phyloP scores from a whole-genome alignment of 2,329 filamentous ascomycete species.

The Aureobasidium vineae region DNA sequence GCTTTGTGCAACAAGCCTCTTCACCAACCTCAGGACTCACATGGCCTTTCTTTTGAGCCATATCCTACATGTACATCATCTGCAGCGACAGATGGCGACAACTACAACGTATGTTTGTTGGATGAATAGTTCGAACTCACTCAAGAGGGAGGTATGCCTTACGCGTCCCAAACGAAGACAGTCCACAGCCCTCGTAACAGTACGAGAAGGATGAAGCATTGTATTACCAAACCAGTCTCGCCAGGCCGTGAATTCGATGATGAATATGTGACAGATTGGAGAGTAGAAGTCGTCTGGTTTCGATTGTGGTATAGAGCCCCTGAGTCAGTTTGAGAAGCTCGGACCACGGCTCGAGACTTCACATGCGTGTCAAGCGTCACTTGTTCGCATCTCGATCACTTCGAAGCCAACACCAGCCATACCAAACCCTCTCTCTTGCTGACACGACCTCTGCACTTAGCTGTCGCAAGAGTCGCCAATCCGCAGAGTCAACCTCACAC shows the following conservation, averaged over 20 bases:
- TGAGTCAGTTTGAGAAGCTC: background rate
- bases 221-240: too few species aligned
- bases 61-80: background rate
- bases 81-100: background rate
- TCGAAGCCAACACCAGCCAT: background rate
- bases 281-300: background rate
- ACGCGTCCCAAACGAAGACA: too few species aligned
- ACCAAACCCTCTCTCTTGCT: background rate
- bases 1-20: background rate
- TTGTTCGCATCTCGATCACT: background rate
- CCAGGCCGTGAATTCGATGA: background rate
- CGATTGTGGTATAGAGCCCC: background rate
- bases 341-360: slow-evolving; percentile 14
- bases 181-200: too few species aligned
- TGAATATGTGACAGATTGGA: background rate
- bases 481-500: background rate
- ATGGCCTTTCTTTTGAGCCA: too few species aligned
- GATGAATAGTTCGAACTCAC: too few species aligned
- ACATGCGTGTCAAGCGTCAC: slow-evolving; percentile 11
- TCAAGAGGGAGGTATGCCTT: too few species aligned
- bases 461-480: slow-evolving; percentile 16
- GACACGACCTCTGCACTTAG: slow-evolving; percentile 15
- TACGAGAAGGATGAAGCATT: too few species aligned
- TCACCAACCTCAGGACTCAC: background rate
- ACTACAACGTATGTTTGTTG: too few species aligned